Percentiles rank a stretch among this genome's conserved stretches.
Evolutionary conservation across 1,284 basidiomycete genomes (phyloP).

Genomic region (Sphagnurus paluster): DNA sequence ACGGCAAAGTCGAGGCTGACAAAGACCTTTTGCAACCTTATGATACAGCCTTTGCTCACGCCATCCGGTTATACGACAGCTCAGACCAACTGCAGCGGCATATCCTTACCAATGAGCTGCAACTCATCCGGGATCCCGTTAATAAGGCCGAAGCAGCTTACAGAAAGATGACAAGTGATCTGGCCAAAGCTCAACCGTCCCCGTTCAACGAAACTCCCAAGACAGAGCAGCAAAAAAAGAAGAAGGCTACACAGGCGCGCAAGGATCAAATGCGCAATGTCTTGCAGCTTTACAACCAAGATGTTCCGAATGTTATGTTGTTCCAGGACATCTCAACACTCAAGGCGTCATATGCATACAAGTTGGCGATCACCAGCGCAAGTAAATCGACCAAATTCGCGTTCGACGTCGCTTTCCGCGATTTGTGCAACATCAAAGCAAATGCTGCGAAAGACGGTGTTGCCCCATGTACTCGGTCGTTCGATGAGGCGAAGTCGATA

Average conservation of each 20-base stretch:
- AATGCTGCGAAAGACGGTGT: slow-evolving; percentile 35
- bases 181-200: no score
- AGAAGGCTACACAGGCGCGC: slow-evolving; percentile 14
- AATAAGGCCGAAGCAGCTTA: no score
- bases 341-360: slow-evolving; percentile 53
- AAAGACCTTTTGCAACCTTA: slow-evolving; percentile 28
- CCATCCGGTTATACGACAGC: slow-evolving; percentile 14
- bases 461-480: slow-evolving; percentile 30
- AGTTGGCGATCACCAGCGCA: no score
- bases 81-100: background rate
- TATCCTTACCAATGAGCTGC: slow-evolving; percentile 30
- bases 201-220: slow-evolving; percentile 8
- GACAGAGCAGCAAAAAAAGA: slow-evolving; percentile 19
- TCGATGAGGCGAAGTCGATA: slow-evolving; percentile 38
- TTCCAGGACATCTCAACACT: slow-evolving; percentile 37
- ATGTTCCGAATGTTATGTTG: slow-evolving; percentile 24
- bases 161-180: no score
- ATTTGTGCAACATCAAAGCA: slow-evolving; percentile 51
- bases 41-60: slow-evolving; percentile 23
- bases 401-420: slow-evolving; percentile 46
- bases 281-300: slow-evolving; percentile 25
- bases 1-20: slow-evolving; percentile 14
- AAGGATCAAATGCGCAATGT: slow-evolving; percentile 22
- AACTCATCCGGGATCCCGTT: slow-evolving; percentile 30
- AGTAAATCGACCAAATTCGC: slow-evolving; percentile 35